Conservation (phyloP, 2,329 filamentous ascomycete genomes). For the Xylaria sp. region DNA sequence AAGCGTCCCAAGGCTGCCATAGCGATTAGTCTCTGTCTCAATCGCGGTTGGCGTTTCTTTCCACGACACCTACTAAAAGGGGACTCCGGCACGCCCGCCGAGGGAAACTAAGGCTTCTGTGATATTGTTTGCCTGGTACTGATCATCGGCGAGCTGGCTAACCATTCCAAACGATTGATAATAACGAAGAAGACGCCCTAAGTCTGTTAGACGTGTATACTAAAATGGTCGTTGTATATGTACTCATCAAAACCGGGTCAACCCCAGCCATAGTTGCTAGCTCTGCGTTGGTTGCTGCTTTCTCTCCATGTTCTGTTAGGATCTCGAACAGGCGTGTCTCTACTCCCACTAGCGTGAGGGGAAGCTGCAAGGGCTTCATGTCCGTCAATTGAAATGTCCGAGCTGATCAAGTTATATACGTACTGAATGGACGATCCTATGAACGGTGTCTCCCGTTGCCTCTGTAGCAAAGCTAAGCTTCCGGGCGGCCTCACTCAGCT, state of each 20-base stretch:
- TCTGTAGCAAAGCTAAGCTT: slow-evolving; percentile 19
- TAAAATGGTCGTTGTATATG: background rate
- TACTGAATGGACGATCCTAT: slow-evolving; percentile 19
- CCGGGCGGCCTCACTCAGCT: slow-evolving; percentile 13
- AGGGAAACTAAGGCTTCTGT: slow-evolving; percentile 24
- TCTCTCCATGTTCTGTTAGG: background rate
- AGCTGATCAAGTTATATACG: background rate
- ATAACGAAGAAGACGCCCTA: slow-evolving; percentile 30
- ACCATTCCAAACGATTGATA: slow-evolving; percentile 32
- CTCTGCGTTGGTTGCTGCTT: background rate
- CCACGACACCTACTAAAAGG: slow-evolving; percentile 19
- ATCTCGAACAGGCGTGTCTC: slow-evolving; percentile 8
- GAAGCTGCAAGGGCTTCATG: slow-evolving; percentile 1
- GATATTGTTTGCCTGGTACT: slow-evolving; percentile 26
- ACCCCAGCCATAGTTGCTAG: background rate
- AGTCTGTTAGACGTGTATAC: background rate
- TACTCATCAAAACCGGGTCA: slow-evolving; percentile 28
- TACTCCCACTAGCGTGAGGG: background rate
- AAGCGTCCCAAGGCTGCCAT: slow-evolving; percentile 15
- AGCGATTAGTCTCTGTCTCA: background rate
- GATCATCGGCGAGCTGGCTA: slow-evolving; percentile 22
- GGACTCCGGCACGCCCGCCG: slow-evolving; percentile 2
- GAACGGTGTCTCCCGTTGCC: slow-evolving; percentile 24
- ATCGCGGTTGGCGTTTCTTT: background rate
- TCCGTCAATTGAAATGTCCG: background rate